A percentile compares a stretch with the other conserved stretches of the same genome.
Evolutionary conservation across 257 asterid genomes (phyloP).

Genomic region (Lantana camara): DNA sequence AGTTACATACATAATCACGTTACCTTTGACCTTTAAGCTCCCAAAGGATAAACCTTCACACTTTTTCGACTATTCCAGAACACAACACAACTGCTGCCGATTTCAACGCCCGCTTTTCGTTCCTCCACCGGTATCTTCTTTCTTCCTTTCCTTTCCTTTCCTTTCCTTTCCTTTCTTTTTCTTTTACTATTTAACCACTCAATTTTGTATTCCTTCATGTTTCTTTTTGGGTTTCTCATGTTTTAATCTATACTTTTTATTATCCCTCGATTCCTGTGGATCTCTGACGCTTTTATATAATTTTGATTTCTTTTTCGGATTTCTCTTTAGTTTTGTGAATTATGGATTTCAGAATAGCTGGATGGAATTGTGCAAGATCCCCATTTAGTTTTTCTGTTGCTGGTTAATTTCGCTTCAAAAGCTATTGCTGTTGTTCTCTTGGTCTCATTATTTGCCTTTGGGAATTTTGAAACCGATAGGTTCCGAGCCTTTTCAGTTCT

Average conservation of each 20-base stretch:
- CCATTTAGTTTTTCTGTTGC: neutral
- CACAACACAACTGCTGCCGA: constrained; percentile 8
- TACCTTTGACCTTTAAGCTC: neutral
- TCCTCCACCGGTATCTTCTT: constrained; percentile 16
- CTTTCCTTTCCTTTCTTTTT: neutral
- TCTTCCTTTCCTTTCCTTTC: neutral
- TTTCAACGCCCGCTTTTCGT: constrained; percentile 7
- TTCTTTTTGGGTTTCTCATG: constrained; percentile 22
- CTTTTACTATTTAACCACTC: neutral
- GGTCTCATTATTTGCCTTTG: neutral
- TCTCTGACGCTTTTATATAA: neutral
- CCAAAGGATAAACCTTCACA: neutral
- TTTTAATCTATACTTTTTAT: neutral
- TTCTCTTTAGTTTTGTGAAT: neutral
- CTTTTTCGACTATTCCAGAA: neutral
- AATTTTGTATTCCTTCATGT: neutral
- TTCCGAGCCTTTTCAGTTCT: neutral
- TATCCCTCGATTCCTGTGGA: neutral
- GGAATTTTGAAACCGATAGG: neutral
- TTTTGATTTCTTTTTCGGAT: neutral
- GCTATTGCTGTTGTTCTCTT: neutral
- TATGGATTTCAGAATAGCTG: too few relatives aligned
- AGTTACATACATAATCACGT: neutral
- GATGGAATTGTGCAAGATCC: neutral
- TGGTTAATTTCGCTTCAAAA: neutral